Evolutionary conservation across 2,329 filamentous ascomycete species (phyloP).

Genomic region (Diaporthe velutina): DNA sequence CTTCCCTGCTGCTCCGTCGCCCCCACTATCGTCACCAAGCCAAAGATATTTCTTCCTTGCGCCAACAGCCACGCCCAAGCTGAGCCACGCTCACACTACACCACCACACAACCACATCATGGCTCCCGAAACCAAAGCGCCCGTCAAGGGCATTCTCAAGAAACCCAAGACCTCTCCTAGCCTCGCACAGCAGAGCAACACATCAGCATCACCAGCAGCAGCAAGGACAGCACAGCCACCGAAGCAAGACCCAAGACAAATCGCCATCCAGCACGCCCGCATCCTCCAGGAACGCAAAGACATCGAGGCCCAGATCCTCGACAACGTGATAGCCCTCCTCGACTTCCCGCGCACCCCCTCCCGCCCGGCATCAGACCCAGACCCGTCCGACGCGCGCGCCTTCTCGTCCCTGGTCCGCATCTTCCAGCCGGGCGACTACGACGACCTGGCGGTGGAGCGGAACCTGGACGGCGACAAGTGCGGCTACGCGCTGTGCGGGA

Average conservation of each 20-base stretch:
- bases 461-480: conserved; percentile 91
- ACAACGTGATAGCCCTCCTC: conserved; percentile 78
- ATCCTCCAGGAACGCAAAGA: conserved; percentile 87
- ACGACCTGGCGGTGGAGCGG: conserved; percentile 88
- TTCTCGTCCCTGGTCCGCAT: conserved; percentile 77
- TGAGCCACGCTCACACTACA: neutral
- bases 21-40: conserved; percentile 15
- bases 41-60: neutral
- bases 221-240: conserved; percentile 54
- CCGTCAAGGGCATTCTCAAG: conserved; percentile 72
- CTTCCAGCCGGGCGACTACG: conserved; percentile 91
- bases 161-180: conserved; percentile 61
- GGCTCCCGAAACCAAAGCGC: conserved; percentile 51
- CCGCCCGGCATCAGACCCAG: conserved; percentile 60
- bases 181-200: conserved; percentile 43
- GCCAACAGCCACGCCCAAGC: neutral
- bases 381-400: conserved; percentile 69
- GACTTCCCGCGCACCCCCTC: conserved; percentile 62
- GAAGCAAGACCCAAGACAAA: conserved; percentile 60
- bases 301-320: conserved; percentile 79
- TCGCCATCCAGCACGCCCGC: conserved; percentile 85
- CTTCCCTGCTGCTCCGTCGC: neutral
- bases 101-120: conserved; percentile 55
- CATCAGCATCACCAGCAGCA: conserved; percentile 42
- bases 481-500: conserved; percentile 85